Percentiles rank a stretch among this genome's conserved stretches.
These are phyloP conservation scores for Hirschioporus abietinus DNA, from an alignment of 768 basidiomycete genomes.

Conservation along the genomic window DNA sequence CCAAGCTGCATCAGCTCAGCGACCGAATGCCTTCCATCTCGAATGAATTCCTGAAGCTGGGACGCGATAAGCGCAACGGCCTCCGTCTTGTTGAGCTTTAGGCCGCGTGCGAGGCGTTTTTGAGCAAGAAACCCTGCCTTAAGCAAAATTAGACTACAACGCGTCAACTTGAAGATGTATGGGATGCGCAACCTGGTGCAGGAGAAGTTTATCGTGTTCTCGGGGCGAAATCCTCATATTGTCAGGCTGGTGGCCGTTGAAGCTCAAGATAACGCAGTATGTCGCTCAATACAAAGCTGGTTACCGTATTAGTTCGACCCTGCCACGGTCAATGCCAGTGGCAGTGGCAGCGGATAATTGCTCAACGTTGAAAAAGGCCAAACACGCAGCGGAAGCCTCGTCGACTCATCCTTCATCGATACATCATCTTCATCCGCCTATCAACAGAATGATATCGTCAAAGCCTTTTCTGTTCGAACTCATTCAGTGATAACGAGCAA, in stretches of 20 bases:
- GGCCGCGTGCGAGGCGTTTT: slow-evolving; percentile 89
- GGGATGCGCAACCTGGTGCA: slow-evolving; percentile 51
- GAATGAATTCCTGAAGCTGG: slow-evolving; percentile 90
- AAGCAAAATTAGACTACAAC: slow-evolving; percentile 8
- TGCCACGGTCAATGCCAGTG: background rate
- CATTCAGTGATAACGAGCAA: no score
- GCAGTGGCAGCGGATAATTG: no score
- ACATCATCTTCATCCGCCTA: no score
- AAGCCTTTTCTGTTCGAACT: no score
- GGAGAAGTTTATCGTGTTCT: slow-evolving; percentile 68
- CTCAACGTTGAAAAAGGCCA: no score
- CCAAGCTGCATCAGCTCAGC: slow-evolving; percentile 92
- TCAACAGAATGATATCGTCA: no score
- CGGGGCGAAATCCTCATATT: slow-evolving; percentile 68
- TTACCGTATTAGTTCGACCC: background rate
- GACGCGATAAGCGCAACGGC: slow-evolving; percentile 84
- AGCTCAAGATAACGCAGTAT: background rate
- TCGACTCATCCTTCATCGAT: no score
- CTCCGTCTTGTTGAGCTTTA: slow-evolving; percentile 83
- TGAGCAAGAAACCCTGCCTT: slow-evolving; percentile 89
- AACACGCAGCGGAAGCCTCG: no score
- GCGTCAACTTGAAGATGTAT: slow-evolving; percentile 3
- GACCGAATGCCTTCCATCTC: slow-evolving; percentile 85
- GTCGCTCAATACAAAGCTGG: background rate
- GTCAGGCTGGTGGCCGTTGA: background rate